A percentile compares a stretch with the other conserved stretches of the same genome.
Conservation (phyloP, 306 rosid genomes). For the Mucuna pruriens region DNA sequence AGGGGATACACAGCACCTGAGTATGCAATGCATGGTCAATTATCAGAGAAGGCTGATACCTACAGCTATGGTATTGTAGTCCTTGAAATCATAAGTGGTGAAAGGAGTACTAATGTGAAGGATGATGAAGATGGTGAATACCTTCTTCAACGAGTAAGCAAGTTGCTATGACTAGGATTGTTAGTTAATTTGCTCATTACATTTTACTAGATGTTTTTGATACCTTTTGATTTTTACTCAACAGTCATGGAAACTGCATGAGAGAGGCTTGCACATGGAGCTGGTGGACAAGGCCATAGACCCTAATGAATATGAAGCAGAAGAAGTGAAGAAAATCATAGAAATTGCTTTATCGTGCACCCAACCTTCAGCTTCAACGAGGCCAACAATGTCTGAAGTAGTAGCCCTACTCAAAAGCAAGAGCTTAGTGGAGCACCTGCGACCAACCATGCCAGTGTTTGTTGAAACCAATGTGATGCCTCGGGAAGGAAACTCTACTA, state of each 20-base stretch:
- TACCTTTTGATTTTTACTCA: neutral
- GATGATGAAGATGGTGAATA: slow-evolving; percentile 51
- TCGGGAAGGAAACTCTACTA: slow-evolving; percentile 41
- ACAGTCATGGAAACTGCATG: slow-evolving; percentile 64
- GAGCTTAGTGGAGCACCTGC: slow-evolving; percentile 25
- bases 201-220: neutral
- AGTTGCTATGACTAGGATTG: neutral
- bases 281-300: slow-evolving; percentile 52
- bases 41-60: slow-evolving; percentile 71
- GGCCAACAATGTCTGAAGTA: slow-evolving; percentile 70
- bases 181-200: neutral
- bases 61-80: slow-evolving; percentile 74
- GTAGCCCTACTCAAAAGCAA: slow-evolving; percentile 53
- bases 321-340: slow-evolving; percentile 50
- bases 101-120: slow-evolving; percentile 50
- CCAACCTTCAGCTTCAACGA: slow-evolving; percentile 52
- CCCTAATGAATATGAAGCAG: slow-evolving; percentile 47
- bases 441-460: slow-evolving; percentile 57
- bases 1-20: slow-evolving; percentile 83
- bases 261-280: slow-evolving; percentile 44
- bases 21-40: slow-evolving; percentile 74
- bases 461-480: slow-evolving; percentile 42
- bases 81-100: slow-evolving; percentile 69
- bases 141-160: slow-evolving; percentile 67
- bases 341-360: slow-evolving; percentile 63